These are phyloP conservation scores for Sarocladium brachiariae DNA, from an alignment of 2,329 filamentous ascomycete genomes.

Conservation along the genomic window DNA sequence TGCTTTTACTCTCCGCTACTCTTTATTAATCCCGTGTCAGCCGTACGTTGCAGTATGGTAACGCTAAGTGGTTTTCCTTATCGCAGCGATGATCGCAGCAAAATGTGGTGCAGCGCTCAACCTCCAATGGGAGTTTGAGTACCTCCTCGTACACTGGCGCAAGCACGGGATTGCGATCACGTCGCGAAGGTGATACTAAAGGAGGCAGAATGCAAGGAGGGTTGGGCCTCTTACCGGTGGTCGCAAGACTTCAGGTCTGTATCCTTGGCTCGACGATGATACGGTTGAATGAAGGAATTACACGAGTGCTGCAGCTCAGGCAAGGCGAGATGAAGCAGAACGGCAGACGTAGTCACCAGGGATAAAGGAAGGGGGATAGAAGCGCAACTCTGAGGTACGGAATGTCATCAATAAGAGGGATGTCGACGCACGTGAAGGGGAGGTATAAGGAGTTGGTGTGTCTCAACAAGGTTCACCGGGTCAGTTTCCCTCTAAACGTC, in stretches of 20 bases:
- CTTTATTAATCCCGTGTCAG: neutral
- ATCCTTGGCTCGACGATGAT: too few species aligned
- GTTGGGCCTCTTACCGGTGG: too few species aligned
- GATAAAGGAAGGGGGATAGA: neutral
- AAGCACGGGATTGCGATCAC: neutral
- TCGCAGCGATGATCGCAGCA: neutral
- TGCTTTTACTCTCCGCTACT: neutral
- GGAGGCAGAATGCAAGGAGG: neutral
- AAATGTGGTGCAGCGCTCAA: too few species aligned
- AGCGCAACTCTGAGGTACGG: neutral
- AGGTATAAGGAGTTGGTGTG: neutral
- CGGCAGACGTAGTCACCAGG: neutral
- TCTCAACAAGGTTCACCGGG: conserved; percentile 4
- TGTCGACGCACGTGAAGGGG: conserved; percentile 5
- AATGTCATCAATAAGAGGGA: neutral
- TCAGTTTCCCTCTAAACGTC: neutral
- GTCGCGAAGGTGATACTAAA: neutral
- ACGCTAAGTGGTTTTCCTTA: too few species aligned
- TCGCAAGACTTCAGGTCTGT: too few species aligned
- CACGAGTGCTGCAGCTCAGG: neutral
- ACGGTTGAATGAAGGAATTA: too few species aligned
- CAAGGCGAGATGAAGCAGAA: neutral
- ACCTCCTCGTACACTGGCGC: too few species aligned
- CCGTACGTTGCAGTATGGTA: neutral
- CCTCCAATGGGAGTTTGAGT: too few species aligned